phyloP scores from a whole-genome alignment of 1,284 basidiomycete species.

The Waitea zeae region DNA sequence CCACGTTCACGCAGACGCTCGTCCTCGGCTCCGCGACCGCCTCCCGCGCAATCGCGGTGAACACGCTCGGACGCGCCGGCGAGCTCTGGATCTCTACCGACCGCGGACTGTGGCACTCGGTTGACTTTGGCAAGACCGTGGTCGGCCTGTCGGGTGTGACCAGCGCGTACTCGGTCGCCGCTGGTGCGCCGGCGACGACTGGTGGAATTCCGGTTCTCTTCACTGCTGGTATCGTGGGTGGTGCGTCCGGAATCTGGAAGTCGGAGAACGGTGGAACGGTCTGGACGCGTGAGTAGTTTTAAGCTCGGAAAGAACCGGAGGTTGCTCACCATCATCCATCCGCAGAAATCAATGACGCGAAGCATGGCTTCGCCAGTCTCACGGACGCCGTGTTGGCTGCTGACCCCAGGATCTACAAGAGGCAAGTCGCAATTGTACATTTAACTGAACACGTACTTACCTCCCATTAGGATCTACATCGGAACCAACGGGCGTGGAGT shows the following conservation, averaged over 20 bases:
- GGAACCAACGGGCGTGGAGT: slow-evolving; percentile 51
- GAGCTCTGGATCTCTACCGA: slow-evolving; percentile 50
- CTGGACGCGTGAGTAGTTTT: slow-evolving; percentile 48
- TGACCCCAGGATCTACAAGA: slow-evolving; percentile 34
- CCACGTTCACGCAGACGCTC: slow-evolving; percentile 23
- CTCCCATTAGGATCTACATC: slow-evolving; percentile 31
- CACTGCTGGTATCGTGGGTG: slow-evolving; percentile 29
- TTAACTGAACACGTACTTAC: slow-evolving; percentile 1
- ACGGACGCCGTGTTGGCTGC: slow-evolving; percentile 29
- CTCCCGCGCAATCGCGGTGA: slow-evolving; percentile 32
- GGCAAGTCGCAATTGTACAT: slow-evolving; percentile 16
- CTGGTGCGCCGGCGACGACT: slow-evolving; percentile 29
- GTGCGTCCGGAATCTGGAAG: slow-evolving; percentile 33
- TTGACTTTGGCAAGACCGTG: slow-evolving; percentile 32
- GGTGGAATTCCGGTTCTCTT: slow-evolving; percentile 28
- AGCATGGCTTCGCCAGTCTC: slow-evolving; percentile 39
- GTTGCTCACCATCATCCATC: neutral
- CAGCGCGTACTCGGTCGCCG: slow-evolving; percentile 37
- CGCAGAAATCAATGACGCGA: neutral
- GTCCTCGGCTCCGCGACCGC: slow-evolving; percentile 29
- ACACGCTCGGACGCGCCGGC: slow-evolving; percentile 25
- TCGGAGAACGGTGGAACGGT: slow-evolving; percentile 38
- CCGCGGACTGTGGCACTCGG: slow-evolving; percentile 42
- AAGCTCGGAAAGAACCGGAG: slow-evolving; percentile 10
- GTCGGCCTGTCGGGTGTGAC: slow-evolving; percentile 26